Evolutionary conservation across 805 yeast species (phyloP), one percentile per base, ranked within the genome.

Genomic region (Cyberlindnera amylophila): DNA sequence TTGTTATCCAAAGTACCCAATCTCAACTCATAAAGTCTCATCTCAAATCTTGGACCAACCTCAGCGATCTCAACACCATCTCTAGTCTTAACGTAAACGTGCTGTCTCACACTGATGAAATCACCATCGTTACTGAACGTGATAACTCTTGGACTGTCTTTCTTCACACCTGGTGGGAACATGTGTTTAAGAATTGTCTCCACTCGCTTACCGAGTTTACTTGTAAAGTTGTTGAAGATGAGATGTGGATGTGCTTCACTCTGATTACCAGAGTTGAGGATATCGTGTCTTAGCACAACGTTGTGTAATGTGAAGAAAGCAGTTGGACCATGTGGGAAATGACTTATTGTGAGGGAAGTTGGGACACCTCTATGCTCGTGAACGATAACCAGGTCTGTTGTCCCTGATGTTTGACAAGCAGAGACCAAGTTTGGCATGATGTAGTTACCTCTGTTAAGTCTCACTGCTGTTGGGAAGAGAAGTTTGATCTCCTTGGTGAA

Each of bases 281-380:
- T 75, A 66, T 93, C 99, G 63, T 93, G 99, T 63, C 98, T 82
- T 44, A 93, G 70, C 19, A 87, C 89, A 41, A 93, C 98, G 58
- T 93, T 93, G 65, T 93, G 98, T 44, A 93, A 69, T 10, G 97
- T 86, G 71, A 93, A 93, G 35, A 86, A 82, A 27, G 93, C 95
- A 2, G 97, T 86, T 15, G 99, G 99, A 0, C 99, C 99, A 61
- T 93, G 96, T 4, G 99, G 99, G 63, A 93, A 86, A 70, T 93
- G 99, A 27, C 93, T 82, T 21, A 93, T 69, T 1, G 98, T 91
- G 46, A 93, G 58, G 1, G 96, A 86, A 0, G 96, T 90, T 39
- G 99, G 99, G 0, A 87, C 91, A 77, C 99, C 99, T 66, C 99
- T 76, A 65, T 93, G 99, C 62, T 93, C 99, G 62, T 93, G 98